Evolutionary conservation across 129 eudicot species (phyloP), one percentile per base, ranked within the genome.

Genomic region (Daucus carota): DNA sequence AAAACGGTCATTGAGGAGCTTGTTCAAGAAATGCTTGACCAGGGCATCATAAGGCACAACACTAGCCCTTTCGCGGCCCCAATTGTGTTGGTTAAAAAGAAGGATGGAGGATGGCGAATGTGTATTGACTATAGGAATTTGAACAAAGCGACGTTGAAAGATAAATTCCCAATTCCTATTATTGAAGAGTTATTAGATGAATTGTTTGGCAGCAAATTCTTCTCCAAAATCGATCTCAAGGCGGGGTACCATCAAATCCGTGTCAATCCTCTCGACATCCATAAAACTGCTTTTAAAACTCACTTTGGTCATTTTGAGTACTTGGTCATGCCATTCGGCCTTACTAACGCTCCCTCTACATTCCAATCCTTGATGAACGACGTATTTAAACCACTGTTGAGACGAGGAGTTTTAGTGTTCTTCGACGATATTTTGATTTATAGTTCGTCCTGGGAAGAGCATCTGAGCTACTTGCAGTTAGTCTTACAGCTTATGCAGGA

Each of bases 391-490:
- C 48, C 48, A 0, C 48, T 44, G 16, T 3, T 44, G 0, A 12
- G 48, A 3, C 11, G 13, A 13, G 48, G 48, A 3, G 48, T 44
- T 3, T 3, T 44, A 0, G 48, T 44, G 2, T 44, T 44, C 4
- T 44, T 44, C 16, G 48, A 44, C 13, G 48, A 44, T 4, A 44
- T 44, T 12, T 11, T 44, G 15, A 11, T 44, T 13, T 44, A 44
- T 0, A 44, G 48, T 2, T 14, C 48, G 0, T 10, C 3, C 15
- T 10, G 13, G 13, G 48, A 44, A 4, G 13, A 13, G 3, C 48
- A 44, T 0, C 4, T 44, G 17, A 0, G 3, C 4, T 17, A 44
- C 3, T 0, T 44, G 0, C 2, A 0, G 2, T 11, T 44, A 17
- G 48, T 44, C 0, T 11, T 44, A 1, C 16, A 44, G 17, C 0